Evolutionary conservation across 2,329 filamentous ascomycete genomes (phyloP).

Genomic region (Cadophora malorum): DNA sequence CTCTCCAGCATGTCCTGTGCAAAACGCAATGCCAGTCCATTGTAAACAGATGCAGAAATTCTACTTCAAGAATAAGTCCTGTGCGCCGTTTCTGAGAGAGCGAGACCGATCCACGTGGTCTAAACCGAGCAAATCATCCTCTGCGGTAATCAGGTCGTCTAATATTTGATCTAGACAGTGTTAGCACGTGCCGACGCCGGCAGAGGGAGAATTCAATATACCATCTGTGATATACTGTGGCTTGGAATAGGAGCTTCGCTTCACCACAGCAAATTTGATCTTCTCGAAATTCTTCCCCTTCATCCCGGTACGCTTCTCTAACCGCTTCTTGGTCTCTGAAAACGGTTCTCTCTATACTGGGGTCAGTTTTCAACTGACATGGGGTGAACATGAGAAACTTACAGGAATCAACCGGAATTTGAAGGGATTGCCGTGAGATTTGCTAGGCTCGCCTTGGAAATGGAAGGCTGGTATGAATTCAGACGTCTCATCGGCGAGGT

Average conservation of each 20-base stretch:
- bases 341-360: slow-evolving; percentile 76
- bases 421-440: slow-evolving; percentile 89
- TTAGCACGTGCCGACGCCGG: not conserved
- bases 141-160: slow-evolving; percentile 58
- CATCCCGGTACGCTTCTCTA: slow-evolving; percentile 90
- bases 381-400: slow-evolving; percentile 43
- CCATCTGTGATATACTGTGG: slow-evolving; percentile 87
- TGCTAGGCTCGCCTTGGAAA: slow-evolving; percentile 87
- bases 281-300: slow-evolving; percentile 99
- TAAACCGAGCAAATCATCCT: slow-evolving; percentile 69
- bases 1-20: not conserved
- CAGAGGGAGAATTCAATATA: slow-evolving; percentile 54
- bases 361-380: slow-evolving; percentile 23
- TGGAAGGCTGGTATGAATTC: slow-evolving; percentile 83
- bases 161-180: slow-evolving; percentile 29
- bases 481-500: slow-evolving; percentile 58
- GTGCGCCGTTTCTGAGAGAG: slow-evolving; percentile 62
- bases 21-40: slow-evolving; percentile 16
- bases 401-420: slow-evolving; percentile 85
- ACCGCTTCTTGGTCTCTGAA: slow-evolving; percentile 89
- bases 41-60: slow-evolving; percentile 25
- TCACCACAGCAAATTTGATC: slow-evolving; percentile 90
- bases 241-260: slow-evolving; percentile 73
- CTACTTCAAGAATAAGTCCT: slow-evolving; percentile 65
- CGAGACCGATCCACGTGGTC: slow-evolving; percentile 70